A percentile compares a stretch with the other conserved stretches of the same genome.
phyloP scores from a whole-genome alignment of 306 rosid genomes.

The Cucumis melo region DNA sequence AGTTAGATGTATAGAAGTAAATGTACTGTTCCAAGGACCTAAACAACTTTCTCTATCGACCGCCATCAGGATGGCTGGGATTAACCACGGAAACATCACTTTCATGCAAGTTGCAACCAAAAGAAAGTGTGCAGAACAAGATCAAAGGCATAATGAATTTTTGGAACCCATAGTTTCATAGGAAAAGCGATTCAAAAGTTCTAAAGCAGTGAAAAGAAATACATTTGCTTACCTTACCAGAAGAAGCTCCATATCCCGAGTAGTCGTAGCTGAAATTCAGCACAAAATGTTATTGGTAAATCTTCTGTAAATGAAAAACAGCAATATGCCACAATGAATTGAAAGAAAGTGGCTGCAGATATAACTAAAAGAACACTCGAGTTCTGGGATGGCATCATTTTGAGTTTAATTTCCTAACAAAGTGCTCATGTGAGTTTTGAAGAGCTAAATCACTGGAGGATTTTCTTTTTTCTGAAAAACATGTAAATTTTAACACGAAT shows the following conservation, averaged over 20 bases:
- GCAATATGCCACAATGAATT: background rate
- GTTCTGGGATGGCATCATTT: background rate
- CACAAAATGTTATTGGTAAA: constrained; percentile 5
- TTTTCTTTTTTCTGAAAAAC: background rate
- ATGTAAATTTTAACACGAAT: background rate
- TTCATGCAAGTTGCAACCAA: background rate
- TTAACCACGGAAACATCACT: background rate
- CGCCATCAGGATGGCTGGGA: background rate
- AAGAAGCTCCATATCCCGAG: constrained; percentile 91
- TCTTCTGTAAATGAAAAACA: background rate
- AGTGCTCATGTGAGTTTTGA: background rate
- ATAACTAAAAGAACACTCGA: background rate
- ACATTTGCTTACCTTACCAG: constrained; percentile 69
- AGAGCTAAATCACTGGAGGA: background rate
- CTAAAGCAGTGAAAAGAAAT: background rate
- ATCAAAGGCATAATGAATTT: background rate
- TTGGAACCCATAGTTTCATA: background rate
- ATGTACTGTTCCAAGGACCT: background rate
- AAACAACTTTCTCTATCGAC: constrained; percentile 1
- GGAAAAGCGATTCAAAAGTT: background rate
- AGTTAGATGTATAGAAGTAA: background rate
- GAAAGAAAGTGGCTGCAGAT: background rate
- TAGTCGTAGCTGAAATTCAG: constrained; percentile 75
- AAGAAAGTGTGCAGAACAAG: background rate
- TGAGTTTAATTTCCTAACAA: background rate